These are phyloP conservation scores for Phoenix dactylifera DNA, from an alignment of 176 grass and related monocot species.

Conservation along the genomic window DNA sequence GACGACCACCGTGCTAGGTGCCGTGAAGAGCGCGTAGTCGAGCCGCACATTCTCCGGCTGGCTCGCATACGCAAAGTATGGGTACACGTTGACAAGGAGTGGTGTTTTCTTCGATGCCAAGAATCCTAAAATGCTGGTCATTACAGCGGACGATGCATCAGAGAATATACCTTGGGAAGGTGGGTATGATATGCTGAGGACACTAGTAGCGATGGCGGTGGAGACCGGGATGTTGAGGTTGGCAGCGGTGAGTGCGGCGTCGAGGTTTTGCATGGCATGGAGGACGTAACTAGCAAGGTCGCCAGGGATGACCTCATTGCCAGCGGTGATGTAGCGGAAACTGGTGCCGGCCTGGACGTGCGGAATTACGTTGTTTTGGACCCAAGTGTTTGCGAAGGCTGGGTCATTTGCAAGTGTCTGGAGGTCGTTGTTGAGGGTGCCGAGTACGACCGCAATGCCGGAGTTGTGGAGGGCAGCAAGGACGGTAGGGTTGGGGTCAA, in stretches of 20 bases:
- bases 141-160: neutral
- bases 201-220: neutral
- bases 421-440: slow-evolving; percentile 78
- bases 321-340: neutral
- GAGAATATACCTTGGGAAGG: slow-evolving; percentile 12
- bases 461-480: slow-evolving; percentile 56
- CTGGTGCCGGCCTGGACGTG: slow-evolving; percentile 17
- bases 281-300: neutral
- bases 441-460: slow-evolving; percentile 62
- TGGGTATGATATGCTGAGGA: slow-evolving; percentile 1
- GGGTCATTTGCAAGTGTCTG: slow-evolving; percentile 32
- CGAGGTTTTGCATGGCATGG: slow-evolving; percentile 12
- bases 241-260: neutral
- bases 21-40: too few species aligned
- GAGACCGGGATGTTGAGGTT: slow-evolving; percentile 1
- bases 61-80: too few species aligned
- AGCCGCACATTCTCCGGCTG: too few species aligned
- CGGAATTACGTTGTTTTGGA: slow-evolving; percentile 54
- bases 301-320: slow-evolving; percentile 18
- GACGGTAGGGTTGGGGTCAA: slow-evolving; percentile 52
- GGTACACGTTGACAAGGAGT: slow-evolving; percentile 20
- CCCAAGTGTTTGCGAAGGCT: slow-evolving; percentile 56
- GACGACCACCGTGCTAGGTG: too few species aligned
- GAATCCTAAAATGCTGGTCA: neutral
- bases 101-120: neutral